A percentile compares a stretch with the other conserved stretches of the same genome.
phyloP scores from a whole-genome alignment of 768 basidiomycete genomes.

The Paxillus ammoniavirescens region DNA sequence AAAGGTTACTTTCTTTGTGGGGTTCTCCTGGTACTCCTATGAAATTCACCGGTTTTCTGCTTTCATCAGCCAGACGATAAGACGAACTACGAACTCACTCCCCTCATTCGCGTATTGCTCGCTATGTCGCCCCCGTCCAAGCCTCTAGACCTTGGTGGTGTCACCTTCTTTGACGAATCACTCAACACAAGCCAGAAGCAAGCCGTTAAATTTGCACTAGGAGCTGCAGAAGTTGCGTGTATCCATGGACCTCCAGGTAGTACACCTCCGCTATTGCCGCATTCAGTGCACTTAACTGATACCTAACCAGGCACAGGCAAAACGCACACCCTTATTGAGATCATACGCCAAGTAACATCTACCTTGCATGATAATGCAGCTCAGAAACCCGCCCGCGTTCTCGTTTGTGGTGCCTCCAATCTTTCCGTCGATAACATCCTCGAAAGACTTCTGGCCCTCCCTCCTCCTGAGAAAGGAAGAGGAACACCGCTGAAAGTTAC shows the following conservation, averaged over 20 bases:
- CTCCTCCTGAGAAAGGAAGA: constrained; percentile 45
- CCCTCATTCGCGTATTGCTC: constrained; percentile 67
- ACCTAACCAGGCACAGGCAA: constrained; percentile 75
- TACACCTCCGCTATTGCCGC: neutral
- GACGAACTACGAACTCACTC: constrained; percentile 41
- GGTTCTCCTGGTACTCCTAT: neutral
- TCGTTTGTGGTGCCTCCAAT: constrained; percentile 93
- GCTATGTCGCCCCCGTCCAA: constrained; percentile 55
- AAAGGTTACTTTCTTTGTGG: constrained; percentile 12
- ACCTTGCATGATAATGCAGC: constrained; percentile 35
- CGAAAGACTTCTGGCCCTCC: constrained; percentile 72
- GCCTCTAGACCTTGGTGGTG: constrained; percentile 31
- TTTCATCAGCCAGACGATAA: constrained; percentile 38
- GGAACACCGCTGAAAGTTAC: constrained; percentile 57
- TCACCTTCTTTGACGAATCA: constrained; percentile 70
- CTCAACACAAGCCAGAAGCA: constrained; percentile 84
- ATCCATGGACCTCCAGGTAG: constrained; percentile 97
- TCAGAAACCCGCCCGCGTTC: constrained; percentile 56
- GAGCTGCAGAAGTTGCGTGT: constrained; percentile 79
- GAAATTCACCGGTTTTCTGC: neutral
- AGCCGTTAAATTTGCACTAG: constrained; percentile 82
- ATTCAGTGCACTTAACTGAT: neutral
- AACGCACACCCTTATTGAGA: constrained; percentile 92
- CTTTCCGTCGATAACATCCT: constrained; percentile 96
- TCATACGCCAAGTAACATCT: constrained; percentile 79